phyloP scores from a whole-genome alignment of 2,329 filamentous ascomycete species.

The Aspergillus sp. region DNA sequence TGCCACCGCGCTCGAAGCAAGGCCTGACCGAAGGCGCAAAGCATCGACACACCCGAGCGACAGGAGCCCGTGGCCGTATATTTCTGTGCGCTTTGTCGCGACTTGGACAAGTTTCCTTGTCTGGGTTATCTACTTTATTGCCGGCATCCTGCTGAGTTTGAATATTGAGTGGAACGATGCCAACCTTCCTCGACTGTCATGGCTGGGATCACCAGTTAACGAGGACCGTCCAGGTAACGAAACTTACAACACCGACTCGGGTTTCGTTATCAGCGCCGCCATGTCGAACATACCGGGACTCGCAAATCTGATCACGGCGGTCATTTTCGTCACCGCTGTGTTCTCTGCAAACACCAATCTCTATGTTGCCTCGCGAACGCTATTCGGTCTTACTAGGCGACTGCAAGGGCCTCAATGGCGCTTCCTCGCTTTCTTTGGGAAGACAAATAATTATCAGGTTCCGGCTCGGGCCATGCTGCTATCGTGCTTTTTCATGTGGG shows the following conservation, averaged over 20 bases:
- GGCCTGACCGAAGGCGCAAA: constrained; percentile 11
- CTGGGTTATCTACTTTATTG: constrained; percentile 27
- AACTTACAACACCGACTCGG: constrained; percentile 15
- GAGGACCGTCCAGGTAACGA: neutral
- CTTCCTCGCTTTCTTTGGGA: constrained; percentile 26
- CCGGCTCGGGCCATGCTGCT: constrained; percentile 41
- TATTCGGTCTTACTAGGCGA: constrained; percentile 30
- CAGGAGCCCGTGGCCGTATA: constrained; percentile 10
- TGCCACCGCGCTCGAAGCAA: constrained; percentile 36
- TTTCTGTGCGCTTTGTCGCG: constrained; percentile 27
- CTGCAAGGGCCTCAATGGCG: constrained; percentile 16
- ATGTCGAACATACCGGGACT: constrained; percentile 22
- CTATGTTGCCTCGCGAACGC: constrained; percentile 35
- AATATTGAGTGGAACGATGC: constrained; percentile 26
- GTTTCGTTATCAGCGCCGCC: constrained; percentile 26
- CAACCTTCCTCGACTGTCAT: constrained; percentile 20
- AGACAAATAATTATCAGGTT: constrained; percentile 28
- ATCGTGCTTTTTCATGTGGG: constrained; percentile 44
- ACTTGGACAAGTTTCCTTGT: constrained; percentile 31
- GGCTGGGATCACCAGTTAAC: constrained; percentile 13
- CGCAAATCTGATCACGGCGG: constrained; percentile 26
- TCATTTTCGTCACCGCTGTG: constrained; percentile 31
- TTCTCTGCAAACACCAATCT: constrained; percentile 36
- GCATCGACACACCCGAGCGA: neutral
- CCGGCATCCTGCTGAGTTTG: constrained; percentile 24